A percentile compares a stretch with the other conserved stretches of the same genome.
Conservation (phyloP, 73 alveolate genomes). For the Breviolum minutum region DNA sequence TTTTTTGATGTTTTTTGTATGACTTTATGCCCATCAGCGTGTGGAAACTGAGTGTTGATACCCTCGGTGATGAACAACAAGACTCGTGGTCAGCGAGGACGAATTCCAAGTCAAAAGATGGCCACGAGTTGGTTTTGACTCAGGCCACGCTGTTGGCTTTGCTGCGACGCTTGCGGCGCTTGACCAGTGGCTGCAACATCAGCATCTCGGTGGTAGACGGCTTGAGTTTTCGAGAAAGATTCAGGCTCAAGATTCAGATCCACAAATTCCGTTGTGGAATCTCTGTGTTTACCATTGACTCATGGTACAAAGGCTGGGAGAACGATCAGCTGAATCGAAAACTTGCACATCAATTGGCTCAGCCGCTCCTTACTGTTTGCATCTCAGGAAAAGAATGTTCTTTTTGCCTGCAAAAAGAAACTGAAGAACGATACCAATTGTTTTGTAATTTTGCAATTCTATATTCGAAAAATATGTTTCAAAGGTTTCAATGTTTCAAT, state of each 20-base stretch:
- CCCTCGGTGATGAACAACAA: not conserved
- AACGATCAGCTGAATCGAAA: constrained; percentile 89
- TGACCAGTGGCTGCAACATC: not conserved
- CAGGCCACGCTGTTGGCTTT: constrained; percentile 53
- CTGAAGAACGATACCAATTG: too few relatives aligned
- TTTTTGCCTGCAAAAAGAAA: too few relatives aligned
- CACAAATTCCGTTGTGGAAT: too few relatives aligned
- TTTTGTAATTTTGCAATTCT: too few relatives aligned
- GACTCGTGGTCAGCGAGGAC: not conserved
- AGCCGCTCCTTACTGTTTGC: constrained; percentile 61
- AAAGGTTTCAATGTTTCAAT: not conserved
- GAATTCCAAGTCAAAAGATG: not conserved
- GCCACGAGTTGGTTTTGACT: not conserved
- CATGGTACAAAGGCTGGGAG: constrained; percentile 43
- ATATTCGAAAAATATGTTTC: too few relatives aligned
- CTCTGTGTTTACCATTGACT: not conserved
- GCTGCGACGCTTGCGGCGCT: constrained; percentile 64
- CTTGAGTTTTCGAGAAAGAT: too few relatives aligned
- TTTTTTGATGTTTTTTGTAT: too few relatives aligned
- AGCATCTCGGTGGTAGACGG: not conserved
- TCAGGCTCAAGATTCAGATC: too few relatives aligned
- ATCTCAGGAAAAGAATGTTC: not conserved
- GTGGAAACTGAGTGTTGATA: too few relatives aligned
- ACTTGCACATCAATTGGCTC: constrained; percentile 78
- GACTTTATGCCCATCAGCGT: not conserved